Base-by-base conservation (phyloP, 805 yeast species). In the Starmerella ratchasimensis region DNA sequence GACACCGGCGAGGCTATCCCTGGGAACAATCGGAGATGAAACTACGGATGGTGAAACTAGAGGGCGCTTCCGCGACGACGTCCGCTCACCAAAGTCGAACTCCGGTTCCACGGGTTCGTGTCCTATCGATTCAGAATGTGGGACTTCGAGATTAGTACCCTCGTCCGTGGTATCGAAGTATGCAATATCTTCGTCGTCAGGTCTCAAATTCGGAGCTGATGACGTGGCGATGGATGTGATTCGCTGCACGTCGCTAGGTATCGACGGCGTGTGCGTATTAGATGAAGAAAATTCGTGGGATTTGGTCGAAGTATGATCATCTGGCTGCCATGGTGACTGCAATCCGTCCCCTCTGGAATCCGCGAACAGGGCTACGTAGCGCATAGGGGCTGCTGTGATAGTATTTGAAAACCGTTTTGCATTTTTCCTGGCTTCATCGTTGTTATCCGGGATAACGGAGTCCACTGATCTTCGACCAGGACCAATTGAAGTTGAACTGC, bases 21-120 rank as follows among this genome's bases (percentile, higher is more conserved):
- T 30, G 9, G 33, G 15, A 20, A 16, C 19, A 2, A 17, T 16
- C 5, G 29, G 25, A 4, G 43, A 34, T 14, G 39, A 18, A 11
- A 15, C 28, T 4, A 27, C 28, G 13, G 40, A 36, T 4, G 40
- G 32, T 3, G 27, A n/a, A 3, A 36, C 36, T 18, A 37, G 30
- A 14, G 38, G 35, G 1, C 38, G 33, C 27, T 32, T 38, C 9
- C 35, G 17, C 3, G 42, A n/a, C 15, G 16, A 14, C 5, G 16
- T 18, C 5, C 18, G 28, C 3, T 28, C 33, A 3, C 22, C 33
- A 22, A 35, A 28, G 22, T 35, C 38, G 13, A 35, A 29, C 3
- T 36, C 39, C 21, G n/a, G 19, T n/a, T 6, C n/a, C 32, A 5
- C 18, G 11, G 33, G 22, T 7, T 5, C 19, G 16, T 28, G 36